Conservation (phyloP, 108 stramenopile genomes). For the Thalassiosira profunda region DNA sequence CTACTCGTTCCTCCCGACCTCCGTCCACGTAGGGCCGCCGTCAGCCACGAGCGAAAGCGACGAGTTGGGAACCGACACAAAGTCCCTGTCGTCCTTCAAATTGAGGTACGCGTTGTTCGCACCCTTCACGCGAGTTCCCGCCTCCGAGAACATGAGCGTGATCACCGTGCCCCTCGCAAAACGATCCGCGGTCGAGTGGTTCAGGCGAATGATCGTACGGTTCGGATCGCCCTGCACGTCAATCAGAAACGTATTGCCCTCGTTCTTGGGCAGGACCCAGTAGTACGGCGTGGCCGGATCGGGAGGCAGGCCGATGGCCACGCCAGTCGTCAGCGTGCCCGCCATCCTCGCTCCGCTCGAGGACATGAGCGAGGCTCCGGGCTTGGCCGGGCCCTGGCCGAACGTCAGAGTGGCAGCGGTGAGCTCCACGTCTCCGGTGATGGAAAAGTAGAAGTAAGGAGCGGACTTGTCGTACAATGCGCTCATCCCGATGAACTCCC, state of each 20-base stretch:
- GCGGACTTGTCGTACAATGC: slow-evolving; percentile 37
- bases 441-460: slow-evolving; percentile 44
- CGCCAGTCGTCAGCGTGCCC: slow-evolving; percentile 27
- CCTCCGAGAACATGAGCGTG: slow-evolving; percentile 21
- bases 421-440: slow-evolving; percentile 42
- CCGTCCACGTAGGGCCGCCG: slow-evolving; percentile 1
- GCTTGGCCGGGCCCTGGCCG: slow-evolving; percentile 27
- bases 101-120: slow-evolving; percentile 13
- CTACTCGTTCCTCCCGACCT: slow-evolving; percentile 14
- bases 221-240: slow-evolving; percentile 24
- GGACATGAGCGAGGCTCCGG: slow-evolving; percentile 36
- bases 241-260: slow-evolving; percentile 23
- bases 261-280: slow-evolving; percentile 31
- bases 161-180: slow-evolving; percentile 13
- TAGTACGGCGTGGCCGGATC: slow-evolving; percentile 16
- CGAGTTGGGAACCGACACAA: slow-evolving; percentile 12
- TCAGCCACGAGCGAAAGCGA: slow-evolving; percentile 9
- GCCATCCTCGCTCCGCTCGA: slow-evolving; percentile 31
- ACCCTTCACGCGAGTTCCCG: slow-evolving; percentile 28
- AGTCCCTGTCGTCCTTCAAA: slow-evolving; percentile 18
- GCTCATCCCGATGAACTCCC: slow-evolving; percentile 46
- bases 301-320: slow-evolving; percentile 12
- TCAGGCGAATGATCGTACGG: slow-evolving; percentile 30
- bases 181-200: slow-evolving; percentile 20
- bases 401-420: slow-evolving; percentile 31